A percentile compares a stretch with the other conserved stretches of the same genome.
Conservation (phyloP, 1,284 basidiomycete genomes). For the Puccinia sorghi region DNA sequence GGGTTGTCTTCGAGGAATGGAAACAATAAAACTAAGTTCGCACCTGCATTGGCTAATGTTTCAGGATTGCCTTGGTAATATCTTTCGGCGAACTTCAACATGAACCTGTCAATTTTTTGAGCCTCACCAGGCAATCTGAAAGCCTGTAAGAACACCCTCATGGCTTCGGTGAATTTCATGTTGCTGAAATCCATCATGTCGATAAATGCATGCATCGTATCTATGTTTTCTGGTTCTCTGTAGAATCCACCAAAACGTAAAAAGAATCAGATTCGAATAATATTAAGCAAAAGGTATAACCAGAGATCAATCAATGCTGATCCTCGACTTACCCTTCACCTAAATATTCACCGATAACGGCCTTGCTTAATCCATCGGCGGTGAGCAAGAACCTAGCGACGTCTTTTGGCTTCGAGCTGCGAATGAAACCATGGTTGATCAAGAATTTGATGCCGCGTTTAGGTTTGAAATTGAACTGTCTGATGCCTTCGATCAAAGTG, state of each 20-base stretch:
- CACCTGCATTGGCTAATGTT: constrained; percentile 69
- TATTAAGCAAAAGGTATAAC: constrained; percentile 19
- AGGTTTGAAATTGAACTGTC: constrained; percentile 97
- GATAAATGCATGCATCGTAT: constrained; percentile 94
- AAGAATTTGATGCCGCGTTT: constrained; percentile 90
- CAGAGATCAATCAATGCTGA: not conserved
- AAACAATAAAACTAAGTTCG: constrained; percentile 19
- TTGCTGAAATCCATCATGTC: constrained; percentile 82
- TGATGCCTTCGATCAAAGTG: constrained; percentile 89
- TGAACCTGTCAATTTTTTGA: constrained; percentile 97
- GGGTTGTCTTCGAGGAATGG: not conserved
- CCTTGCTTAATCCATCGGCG: constrained; percentile 91
- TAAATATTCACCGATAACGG: constrained; percentile 95
- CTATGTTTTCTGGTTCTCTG: constrained; percentile 81
- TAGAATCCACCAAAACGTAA: not conserved
- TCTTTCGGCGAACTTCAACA: constrained; percentile 95
- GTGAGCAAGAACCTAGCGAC: constrained; percentile 83
- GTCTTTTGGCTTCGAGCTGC: constrained; percentile 71
- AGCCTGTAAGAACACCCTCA: constrained; percentile 82
- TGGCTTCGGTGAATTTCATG: constrained; percentile 78
- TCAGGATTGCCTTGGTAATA: constrained; percentile 86
- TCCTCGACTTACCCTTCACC: constrained; percentile 76
- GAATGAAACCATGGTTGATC: constrained; percentile 84
- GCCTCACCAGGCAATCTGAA: constrained; percentile 93
- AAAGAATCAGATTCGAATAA: constrained; percentile 1